Conservation (phyloP, 2,329 filamentous ascomycete species). For the Sarocladiaceae sp. region DNA sequence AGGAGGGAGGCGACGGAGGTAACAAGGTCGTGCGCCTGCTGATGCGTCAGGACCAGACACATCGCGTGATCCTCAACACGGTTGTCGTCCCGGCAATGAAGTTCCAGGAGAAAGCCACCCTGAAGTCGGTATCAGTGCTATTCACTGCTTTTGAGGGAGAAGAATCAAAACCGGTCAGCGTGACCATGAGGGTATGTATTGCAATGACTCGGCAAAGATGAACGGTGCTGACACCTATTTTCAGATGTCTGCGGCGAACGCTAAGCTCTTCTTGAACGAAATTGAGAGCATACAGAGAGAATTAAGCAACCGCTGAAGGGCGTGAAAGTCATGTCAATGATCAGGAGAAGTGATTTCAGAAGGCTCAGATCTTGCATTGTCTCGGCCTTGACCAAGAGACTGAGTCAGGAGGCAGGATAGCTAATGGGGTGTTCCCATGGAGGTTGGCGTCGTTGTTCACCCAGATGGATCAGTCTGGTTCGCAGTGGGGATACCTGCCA, state of each 20-base stretch:
- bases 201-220: not conserved
- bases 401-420: no score
- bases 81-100: conserved; percentile 71
- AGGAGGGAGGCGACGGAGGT: conserved; percentile 20
- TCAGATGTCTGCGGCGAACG: conserved; percentile 48
- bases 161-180: conserved; percentile 47
- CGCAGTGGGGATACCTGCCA: no score
- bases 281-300: conserved; percentile 45
- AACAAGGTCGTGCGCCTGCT: conserved; percentile 64
- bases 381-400: no score
- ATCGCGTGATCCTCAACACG: conserved; percentile 81
- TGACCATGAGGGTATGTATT: conserved; percentile 53
- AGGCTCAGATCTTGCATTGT: no score
- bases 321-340: not conserved
- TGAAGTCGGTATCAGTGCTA: conserved; percentile 63
- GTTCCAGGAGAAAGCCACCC: conserved; percentile 69
- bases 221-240: not conserved
- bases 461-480: no score
- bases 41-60: conserved; percentile 85
- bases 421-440: no score
- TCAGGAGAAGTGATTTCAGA: no score
- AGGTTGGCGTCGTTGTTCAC: no score
- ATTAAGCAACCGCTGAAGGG: conserved; percentile 28
- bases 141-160: conserved; percentile 58
- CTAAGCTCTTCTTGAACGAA: conserved; percentile 45